Conservation (phyloP, 208 protist genomes). For the Trypanosoma cruzi region DNA sequence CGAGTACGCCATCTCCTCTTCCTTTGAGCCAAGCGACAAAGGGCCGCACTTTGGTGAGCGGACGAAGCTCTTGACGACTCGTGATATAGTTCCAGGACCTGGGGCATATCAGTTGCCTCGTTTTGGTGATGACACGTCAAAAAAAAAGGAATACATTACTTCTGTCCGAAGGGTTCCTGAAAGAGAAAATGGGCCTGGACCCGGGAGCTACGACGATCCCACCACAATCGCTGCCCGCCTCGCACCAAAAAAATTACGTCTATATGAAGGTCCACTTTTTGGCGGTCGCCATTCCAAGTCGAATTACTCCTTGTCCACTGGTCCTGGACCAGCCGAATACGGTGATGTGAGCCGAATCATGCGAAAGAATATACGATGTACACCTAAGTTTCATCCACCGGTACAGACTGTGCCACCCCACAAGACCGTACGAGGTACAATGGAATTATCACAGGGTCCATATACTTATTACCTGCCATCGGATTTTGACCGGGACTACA, state of each 20-base stretch:
- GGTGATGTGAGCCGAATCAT: conserved; percentile 46
- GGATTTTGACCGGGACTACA: conserved; percentile 80
- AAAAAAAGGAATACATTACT: conserved; percentile 38
- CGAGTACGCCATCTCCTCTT: conserved; percentile 52
- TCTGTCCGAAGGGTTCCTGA: conserved; percentile 30
- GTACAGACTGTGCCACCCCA: conserved; percentile 8
- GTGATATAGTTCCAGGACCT: conserved; percentile 50
- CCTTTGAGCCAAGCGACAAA: conserved; percentile 44
- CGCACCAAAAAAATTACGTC: conserved; percentile 18
- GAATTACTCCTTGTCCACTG: conserved; percentile 23
- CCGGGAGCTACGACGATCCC: conserved; percentile 77
- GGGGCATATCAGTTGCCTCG: conserved; percentile 44
- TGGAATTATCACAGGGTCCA: neutral
- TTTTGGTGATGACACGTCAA: conserved; percentile 49
- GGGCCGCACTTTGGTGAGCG: conserved; percentile 63
- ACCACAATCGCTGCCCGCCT: conserved; percentile 66
- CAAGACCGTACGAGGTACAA: neutral
- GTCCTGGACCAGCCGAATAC: conserved; percentile 67
- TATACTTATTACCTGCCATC: conserved; percentile 45
- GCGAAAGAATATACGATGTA: conserved; percentile 47
- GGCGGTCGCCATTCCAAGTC: conserved; percentile 42
- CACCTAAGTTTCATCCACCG: conserved; percentile 44
- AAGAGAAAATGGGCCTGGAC: conserved; percentile 37
- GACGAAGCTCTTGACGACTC: conserved; percentile 34
- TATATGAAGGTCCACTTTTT: conserved; percentile 57